A percentile compares a stretch with the other conserved stretches of the same genome.
Evolutionary conservation across 2,329 filamentous ascomycete genomes (phyloP).

Genomic region (Exophiala calicioides): DNA sequence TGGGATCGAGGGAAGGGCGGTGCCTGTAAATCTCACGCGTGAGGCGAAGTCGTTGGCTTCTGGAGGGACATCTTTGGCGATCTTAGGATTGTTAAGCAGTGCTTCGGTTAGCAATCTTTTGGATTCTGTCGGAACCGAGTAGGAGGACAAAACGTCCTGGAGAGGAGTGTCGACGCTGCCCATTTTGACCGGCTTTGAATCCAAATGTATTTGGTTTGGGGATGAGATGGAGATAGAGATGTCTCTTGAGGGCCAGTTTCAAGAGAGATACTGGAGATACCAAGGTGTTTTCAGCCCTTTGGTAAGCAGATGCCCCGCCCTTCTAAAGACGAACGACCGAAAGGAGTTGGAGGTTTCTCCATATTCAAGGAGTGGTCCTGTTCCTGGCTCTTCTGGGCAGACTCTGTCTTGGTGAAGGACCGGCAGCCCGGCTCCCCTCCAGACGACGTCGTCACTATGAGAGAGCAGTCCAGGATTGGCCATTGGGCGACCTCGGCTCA

Average conservation of each 20-base stretch:
- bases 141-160: conserved; percentile 2
- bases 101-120: conserved; percentile 38
- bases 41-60: conserved; percentile 50
- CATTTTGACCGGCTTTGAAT: conserved; percentile 14
- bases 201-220: background rate
- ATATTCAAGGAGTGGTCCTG: no score
- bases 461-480: no score
- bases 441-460: no score
- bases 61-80: conserved; percentile 49
- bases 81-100: conserved; percentile 53
- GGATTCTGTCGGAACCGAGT: conserved; percentile 16
- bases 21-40: conserved; percentile 6
- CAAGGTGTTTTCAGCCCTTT: no score
- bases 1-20: conserved; percentile 39
- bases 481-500: background rate
- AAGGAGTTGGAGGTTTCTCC: no score
- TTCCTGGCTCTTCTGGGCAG: no score
- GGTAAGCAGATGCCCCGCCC: no score
- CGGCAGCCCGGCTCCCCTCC: no score
- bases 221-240: background rate
- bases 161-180: conserved; percentile 20
- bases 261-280: no score
- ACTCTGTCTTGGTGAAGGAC: background rate
- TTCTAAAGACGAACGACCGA: no score
- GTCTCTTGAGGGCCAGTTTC: background rate